A percentile compares a stretch with the other conserved stretches of the same genome.
Conservation (phyloP, 2,329 filamentous ascomycete genomes). For the Clonostachys chloroleuca region DNA sequence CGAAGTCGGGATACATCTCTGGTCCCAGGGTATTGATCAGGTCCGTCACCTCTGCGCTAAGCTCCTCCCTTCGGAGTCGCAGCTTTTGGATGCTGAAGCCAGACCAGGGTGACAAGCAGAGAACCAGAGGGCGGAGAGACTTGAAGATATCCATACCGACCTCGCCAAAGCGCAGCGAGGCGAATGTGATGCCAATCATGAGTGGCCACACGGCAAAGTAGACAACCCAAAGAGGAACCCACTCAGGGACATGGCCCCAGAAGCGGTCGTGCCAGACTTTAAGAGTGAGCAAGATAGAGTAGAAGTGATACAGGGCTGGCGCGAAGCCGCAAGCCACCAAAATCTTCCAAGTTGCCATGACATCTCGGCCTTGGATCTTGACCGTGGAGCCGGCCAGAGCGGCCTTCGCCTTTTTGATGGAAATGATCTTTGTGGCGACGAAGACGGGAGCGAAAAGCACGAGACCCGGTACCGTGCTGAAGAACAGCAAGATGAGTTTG, state of each 20-base stretch:
- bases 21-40: constrained; percentile 94
- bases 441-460: constrained; percentile 88
- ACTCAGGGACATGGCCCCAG: constrained; percentile 75
- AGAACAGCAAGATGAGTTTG: constrained; percentile 72
- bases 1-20: constrained; percentile 96
- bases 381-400: constrained; percentile 82
- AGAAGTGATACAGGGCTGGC: constrained; percentile 77
- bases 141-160: constrained; percentile 99
- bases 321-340: constrained; percentile 82
- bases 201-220: constrained; percentile 71
- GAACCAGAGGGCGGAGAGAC: constrained; percentile 80
- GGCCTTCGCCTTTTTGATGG: constrained; percentile 74
- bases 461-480: constrained; percentile 81
- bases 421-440: constrained; percentile 77
- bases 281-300: constrained; percentile 68
- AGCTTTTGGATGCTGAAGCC: constrained; percentile 81
- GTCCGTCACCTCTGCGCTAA: constrained; percentile 80
- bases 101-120: constrained; percentile 80
- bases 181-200: constrained; percentile 87
- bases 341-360: constrained; percentile 93
- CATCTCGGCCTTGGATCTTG: constrained; percentile 83
- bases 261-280: constrained; percentile 80
- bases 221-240: constrained; percentile 75
- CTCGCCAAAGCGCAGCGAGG: constrained; percentile 89
- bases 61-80: constrained; percentile 63